Base-by-base conservation (phyloP, 257 asterid species). In the Petrea volubilis region DNA sequence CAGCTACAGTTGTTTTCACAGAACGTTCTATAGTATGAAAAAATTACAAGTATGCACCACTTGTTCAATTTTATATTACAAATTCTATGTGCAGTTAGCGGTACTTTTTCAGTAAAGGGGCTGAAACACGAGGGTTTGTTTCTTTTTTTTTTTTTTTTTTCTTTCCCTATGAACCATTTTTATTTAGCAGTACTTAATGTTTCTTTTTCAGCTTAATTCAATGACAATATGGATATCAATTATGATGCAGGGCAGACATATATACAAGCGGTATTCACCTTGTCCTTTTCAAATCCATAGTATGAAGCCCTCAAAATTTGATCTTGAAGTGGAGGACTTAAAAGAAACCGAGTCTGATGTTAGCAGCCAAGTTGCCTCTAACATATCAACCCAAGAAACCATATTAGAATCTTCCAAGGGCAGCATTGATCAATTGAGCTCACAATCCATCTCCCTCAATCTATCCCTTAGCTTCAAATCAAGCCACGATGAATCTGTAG, bases 381-480 rank as follows among this genome's bases (percentile, higher is more conserved):
- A 76, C 80, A 72, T 71, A 64, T 76, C 81, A 1, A 34, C 67
- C 68, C 81, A 66, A 57, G 87, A 83, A 34, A 34, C 51, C 11
- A 2, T 27, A 0, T n/a, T 21, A 25, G 52, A 27, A 29, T 53
- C 72, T 15, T 73, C 77, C 44, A 36, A 28, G 15, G 40, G 66
- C 18, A 60, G 76, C 11, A 41, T 43, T 17, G 70, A 65, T 61
- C 80, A 44, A 38, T 29, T 67, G 33, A 68, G 50, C 76, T 53
- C 79, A 31, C 67, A 76, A 36, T 73, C 83, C 40, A 52, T 76
- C 65, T 72, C 83, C 31, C 87, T 85, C 60, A 80, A 71, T 77
- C 77, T 87, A 57, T 79, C 87, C 4, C 89, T 85, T 6, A 71
- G 65, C 75, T 74, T 83, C 70, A 75, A 75, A 7, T 60, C 79